Base-by-base conservation (phyloP, 257 asterid species). In the Thymus mandschuricus region DNA sequence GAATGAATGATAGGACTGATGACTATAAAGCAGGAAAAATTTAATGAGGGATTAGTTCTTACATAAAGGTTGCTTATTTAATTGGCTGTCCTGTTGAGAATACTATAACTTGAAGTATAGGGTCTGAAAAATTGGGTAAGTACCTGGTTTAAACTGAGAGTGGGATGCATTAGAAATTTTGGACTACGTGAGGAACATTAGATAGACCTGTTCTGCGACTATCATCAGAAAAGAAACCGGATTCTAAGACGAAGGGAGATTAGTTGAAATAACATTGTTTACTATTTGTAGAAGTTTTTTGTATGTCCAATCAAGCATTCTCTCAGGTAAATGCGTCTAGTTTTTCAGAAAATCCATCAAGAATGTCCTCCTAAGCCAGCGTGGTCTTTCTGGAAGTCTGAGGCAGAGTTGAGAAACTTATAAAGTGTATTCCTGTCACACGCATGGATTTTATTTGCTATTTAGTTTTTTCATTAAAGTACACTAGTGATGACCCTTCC, bases 331-430 rank as follows among this genome's bases (percentile, higher is more conserved):
- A 0, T 49, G 10, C 5, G 31, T 31, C 58, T 49, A 58, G 29
- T 49, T 71, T 63, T 61, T 71, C 8, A 61, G 55, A 15, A 21
- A 27, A 29, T 10, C 9, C 43, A 62, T 52, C 58, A 41, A 9
- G 38, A 52, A 9, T 62, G 30, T 52, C 54, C 29, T 41, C 35
- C 46, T 1, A 5, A 62, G 3, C 12, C 35, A 21, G 30, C 5
- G 35, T 60, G 43, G 50, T 60, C 34, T 48, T 10, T 29, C 51
- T 1, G 10, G 9, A 49, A 46, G 21, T 35, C 11, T 38, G 33
- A 51, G 51, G 70, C 64, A 55, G 21, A 21, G 35, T 48, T 45
- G 11, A 12, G 54, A 35, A 7, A 51, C 60, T 68, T 43, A 5
- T 27, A 61, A 73, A 44, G 31, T 6, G 4, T 49, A 34, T 59